Evolutionary conservation across 2,329 filamentous ascomycete genomes (phyloP).

Genomic region (Trichoderma endophyticum): DNA sequence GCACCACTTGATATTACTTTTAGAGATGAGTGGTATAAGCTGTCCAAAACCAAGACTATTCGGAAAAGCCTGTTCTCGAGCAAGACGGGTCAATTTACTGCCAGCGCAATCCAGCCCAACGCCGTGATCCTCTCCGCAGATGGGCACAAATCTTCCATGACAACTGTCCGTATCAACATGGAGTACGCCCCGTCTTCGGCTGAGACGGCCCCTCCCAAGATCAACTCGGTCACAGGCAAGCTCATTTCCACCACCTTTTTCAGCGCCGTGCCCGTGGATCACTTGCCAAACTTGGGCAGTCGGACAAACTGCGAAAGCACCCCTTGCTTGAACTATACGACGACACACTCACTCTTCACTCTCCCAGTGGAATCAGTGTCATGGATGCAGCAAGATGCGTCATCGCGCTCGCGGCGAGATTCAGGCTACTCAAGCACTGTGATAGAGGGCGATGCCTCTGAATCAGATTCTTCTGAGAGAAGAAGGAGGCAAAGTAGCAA

Average conservation of each 20-base stretch:
- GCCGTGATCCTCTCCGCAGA: constrained; percentile 52
- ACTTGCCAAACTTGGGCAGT: constrained; percentile 50
- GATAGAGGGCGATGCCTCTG: constrained; percentile 34
- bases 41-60: constrained; percentile 50
- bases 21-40: constrained; percentile 48
- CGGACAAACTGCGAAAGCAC: constrained; percentile 39
- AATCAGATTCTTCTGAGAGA: constrained; percentile 31
- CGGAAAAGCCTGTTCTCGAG: constrained; percentile 51
- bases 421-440: constrained; percentile 52
- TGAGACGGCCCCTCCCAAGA: constrained; percentile 45
- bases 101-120: constrained; percentile 44
- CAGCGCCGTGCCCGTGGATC: constrained; percentile 43
- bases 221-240: constrained; percentile 50
- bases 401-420: constrained; percentile 44
- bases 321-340: constrained; percentile 46
- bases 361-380: constrained; percentile 33
- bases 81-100: constrained; percentile 50
- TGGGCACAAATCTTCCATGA: constrained; percentile 41
- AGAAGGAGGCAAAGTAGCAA: constrained; percentile 20
- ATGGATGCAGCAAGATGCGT: constrained; percentile 41
- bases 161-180: constrained; percentile 44
- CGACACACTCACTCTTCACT: constrained; percentile 41
- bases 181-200: constrained; percentile 45
- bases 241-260: constrained; percentile 53
- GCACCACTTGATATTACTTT: constrained; percentile 49